Evolutionary conservation across 129 eudicot species (phyloP), one percentile per base, ranked within the genome.

Genomic region (Oenanthe sinensis): DNA sequence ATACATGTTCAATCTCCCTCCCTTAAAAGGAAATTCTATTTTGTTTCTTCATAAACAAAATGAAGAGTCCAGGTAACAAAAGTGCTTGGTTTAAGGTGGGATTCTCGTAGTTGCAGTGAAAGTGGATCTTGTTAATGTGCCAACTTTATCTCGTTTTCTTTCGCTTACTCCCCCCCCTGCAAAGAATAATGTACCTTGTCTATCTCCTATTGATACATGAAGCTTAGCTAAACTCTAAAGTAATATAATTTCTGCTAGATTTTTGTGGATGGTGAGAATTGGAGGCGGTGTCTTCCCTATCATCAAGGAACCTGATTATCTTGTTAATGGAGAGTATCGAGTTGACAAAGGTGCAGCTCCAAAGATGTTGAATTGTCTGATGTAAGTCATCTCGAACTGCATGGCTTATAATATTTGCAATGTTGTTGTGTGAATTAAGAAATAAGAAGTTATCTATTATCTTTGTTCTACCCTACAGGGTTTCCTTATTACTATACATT

Each of bases 321-420:
- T 94, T 86, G 97, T 91, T 75, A 91, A 91, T 82, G 98, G 97
- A 65, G 97, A 90, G 85, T 91, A 89, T 73, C 97, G 98, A 85
- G 96, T 94, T 49, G 98, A 94, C 85, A 94, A 94, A 85, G 98
- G 98, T 75, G 98, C 97, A 58, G 93, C 98, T 76, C 98, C 98
- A 60, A 91, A 94, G 90, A 91, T 67, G 72, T 13, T 67, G 72
- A 67, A 67, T 15, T 67, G 72, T 67, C 72, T 67, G 8, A 67
- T 67, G 72, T 67, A 67, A 67, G 72, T 67, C 40, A 65, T 24
- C 40, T 58, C 12, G 40, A 65, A 11, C 9, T 14, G 22, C 42
- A 28, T 30, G 42, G 72, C 72, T 33, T 67, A 10, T 60, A 30
- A 67, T 30, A 17, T 67, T 30, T 30, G 39, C 40, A 30, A 14